These are phyloP conservation scores for Phaeoacremonium minimum DNA, from an alignment of 2,329 filamentous ascomycete genomes.

Conservation along the genomic window DNA sequence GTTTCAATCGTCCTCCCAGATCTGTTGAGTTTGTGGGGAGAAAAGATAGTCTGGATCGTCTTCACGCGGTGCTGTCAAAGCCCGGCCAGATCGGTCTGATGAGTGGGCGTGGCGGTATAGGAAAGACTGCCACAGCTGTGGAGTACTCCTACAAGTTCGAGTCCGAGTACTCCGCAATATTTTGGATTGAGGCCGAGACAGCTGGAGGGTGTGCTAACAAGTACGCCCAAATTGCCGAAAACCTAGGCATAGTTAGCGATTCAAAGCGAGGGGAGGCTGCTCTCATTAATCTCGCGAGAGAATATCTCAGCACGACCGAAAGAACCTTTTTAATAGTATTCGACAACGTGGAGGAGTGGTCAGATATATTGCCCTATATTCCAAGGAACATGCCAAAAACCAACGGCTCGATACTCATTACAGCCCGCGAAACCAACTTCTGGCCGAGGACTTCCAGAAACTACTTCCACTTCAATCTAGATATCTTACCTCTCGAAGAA, in stretches of 20 bases:
- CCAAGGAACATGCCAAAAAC: constrained; percentile 7
- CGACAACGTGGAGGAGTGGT: constrained; percentile 14
- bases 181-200: constrained; percentile 13
- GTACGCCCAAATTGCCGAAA: constrained; percentile 5
- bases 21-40: constrained; percentile 9
- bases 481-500: constrained; percentile 2
- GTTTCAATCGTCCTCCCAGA: no score
- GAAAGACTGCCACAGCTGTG: constrained; percentile 13
- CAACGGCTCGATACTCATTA: constrained; percentile 12
- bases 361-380: constrained; percentile 7
- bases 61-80: constrained; percentile 4
- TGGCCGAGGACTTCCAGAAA: constrained; percentile 2
- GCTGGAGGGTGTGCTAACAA: constrained; percentile 2
- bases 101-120: constrained; percentile 13
- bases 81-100: constrained; percentile 10
- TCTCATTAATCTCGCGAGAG: constrained; percentile 2
- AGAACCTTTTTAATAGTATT: constrained; percentile 12
- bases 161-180: constrained; percentile 4
- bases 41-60: constrained; percentile 2
- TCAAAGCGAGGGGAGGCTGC: background rate
- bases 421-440: constrained; percentile 2
- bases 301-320: constrained; percentile 4
- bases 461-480: constrained; percentile 1
- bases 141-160: constrained; percentile 10
- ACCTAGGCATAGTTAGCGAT: background rate